Percentiles rank a stretch among this genome's conserved stretches.
phyloP scores from a whole-genome alignment of 148 eudicot species.

The Diospyros lotus region DNA sequence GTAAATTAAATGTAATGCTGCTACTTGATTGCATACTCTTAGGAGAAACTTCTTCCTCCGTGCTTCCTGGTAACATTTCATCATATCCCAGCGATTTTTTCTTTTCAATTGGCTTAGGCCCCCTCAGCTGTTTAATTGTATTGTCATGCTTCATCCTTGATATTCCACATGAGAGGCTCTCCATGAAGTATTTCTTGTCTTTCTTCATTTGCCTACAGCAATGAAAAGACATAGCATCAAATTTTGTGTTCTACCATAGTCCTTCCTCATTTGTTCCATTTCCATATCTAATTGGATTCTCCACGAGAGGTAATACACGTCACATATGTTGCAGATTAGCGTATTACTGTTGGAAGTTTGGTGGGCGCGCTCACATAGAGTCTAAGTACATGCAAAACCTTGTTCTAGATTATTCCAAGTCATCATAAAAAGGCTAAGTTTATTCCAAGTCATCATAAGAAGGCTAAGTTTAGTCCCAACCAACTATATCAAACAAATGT shows the following conservation, averaged over 20 bases:
- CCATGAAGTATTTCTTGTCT: conserved; percentile 32
- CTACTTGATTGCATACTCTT: conserved; percentile 15
- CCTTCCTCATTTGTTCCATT: neutral
- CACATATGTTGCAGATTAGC: neutral
- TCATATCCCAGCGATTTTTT: conserved; percentile 11
- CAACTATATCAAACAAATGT: no score
- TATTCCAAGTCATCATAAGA: no score
- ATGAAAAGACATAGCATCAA: neutral
- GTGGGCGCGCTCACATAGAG: no score
- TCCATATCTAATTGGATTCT: neutral
- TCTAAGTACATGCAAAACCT: no score
- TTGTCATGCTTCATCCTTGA: conserved; percentile 31
- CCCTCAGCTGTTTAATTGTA: conserved; percentile 24
- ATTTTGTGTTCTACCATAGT: neutral
- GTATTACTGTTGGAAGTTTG: no score
- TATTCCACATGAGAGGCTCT: conserved; percentile 35
- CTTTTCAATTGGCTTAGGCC: conserved; percentile 9
- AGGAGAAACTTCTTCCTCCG: conserved; percentile 18
- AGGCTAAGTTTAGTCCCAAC: no score
- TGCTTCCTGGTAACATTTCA: conserved; percentile 40
- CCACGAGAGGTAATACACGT: neutral
- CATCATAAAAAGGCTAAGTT: no score
- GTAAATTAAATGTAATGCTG: neutral
- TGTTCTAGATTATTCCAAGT: no score
- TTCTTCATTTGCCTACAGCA: conserved; percentile 41